Base-by-base conservation (phyloP, 2,329 filamentous ascomycete species). In the Neopestalotiopsis sp. region DNA sequence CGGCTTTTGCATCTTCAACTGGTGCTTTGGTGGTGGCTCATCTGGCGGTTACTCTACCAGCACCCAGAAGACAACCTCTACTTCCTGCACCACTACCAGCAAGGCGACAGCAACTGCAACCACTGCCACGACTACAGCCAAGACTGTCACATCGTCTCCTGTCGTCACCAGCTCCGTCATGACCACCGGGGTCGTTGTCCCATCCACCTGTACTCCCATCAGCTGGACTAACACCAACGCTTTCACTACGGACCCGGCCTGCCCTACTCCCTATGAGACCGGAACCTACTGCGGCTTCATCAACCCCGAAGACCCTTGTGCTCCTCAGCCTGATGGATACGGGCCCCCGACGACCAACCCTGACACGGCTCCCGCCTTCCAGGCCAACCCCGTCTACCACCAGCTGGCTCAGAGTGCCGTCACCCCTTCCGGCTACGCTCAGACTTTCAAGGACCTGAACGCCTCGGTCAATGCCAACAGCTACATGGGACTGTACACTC, bases 271-370 rank as follows among this genome's bases (percentile, higher is more conserved):
- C 4, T 75, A 74, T 20, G 77, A 79, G 68, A 73, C 71, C 13
- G 77, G 77, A 30, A 79, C 77, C 7, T 79, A 74, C 73, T 79
- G 78, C 62, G 78, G 79, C 28, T 80, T 80, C 71, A 77, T 80
- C 72, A 80, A 80, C 69, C 79, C 79, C 7, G 72, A 78, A 30
- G 79, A 81, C 63, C 72, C 78, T 61, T 81, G 79, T 70, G 75
- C 78, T 28, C 74, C 78, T 68, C 79, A 81, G 69, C 78, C 79
- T 6, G 63, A 57, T 28, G 63, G 69, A 14, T 52, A 52, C 49
- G 69, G 68, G 4, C 68, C 69, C 30, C 45, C 45, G 45, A 34
- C n/a, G 4, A 58, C 68, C 49, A 65, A 32, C 20, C 49, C 63
- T 13, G 68, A 69, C 56, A 68, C 66, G 4, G 45, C 66, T 10